Base-by-base conservation (phyloP, 352 stramenopile species). In the Phytophthora sansomeana region DNA sequence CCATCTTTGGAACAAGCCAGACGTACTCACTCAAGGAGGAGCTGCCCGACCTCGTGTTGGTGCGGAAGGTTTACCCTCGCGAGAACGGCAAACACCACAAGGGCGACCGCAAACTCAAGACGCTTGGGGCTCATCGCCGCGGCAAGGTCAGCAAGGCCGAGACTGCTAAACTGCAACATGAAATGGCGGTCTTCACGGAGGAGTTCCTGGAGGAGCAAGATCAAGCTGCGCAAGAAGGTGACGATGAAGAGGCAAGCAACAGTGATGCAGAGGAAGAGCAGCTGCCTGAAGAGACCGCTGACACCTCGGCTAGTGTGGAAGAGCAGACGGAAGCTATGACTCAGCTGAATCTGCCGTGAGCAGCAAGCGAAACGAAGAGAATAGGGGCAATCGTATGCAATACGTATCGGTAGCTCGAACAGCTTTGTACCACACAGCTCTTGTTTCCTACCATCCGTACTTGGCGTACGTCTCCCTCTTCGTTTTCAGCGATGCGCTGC, bases 381-480 rank as follows among this genome's bases (percentile, higher is more conserved):
- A 46, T 38, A 19, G 38, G 11, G 36, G 0, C 43, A 16, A 41
- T 49, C 43, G 32, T 44, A 63, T 28, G 26, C 19, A 62, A 33
- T 36, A 47, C n/a, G n/a, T 57, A 44, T 62, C 33, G 55, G 24
- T 49, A 60, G 13, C 14, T 48, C 26, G 26, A 53, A 32, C 17
- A 52, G 29, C 47, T 59, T 58, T 69, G 54, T 39, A 67, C 53
- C 17, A n/a, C 49, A 58, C 39, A 57, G 28, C 46, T 46, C 48
- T 58, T 39, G 50, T 35, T 5, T 43, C 29, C 46, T 82, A 93
- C 85, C 85, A 93, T 0, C 83, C 85, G 52, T 93, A 93, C 73
- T 93, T 93, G 56, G 85, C 85, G 61, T 91, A 83, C 6, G 85
- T 93, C 43, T 93, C 85, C 7, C 72, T 69, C 58, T 92, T 93